Evolutionary conservation across 768 basidiomycete genomes (phyloP), one percentile per base, ranked within the genome.

Genomic region (Macrocybe gigantea): DNA sequence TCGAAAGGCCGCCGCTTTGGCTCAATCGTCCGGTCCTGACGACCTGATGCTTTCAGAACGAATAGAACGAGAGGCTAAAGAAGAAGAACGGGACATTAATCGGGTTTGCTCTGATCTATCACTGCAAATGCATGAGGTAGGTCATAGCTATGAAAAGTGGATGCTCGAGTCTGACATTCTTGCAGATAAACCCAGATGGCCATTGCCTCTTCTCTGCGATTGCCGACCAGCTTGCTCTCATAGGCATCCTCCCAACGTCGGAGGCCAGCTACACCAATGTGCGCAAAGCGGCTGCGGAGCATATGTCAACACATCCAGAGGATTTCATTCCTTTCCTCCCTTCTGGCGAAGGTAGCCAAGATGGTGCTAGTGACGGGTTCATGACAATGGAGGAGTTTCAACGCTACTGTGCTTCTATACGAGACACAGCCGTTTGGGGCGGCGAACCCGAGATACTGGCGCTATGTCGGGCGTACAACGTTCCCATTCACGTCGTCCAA

Each of bases 361-460:
- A 77, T 12, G 66, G 68, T 1, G 87, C 82, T 12, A 72, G 71
- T 13, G 77, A 81, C 37, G 92, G 89, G 3, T 56, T 92, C 7
- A 93, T 97, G 83, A 78, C 72, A 8, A 72, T 68, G 14, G 60
- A 64, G 38, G 73, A 83, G 58, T 92, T 88, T 56, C 68, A 77
- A 43, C 67, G 69, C 46, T 98, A 99, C 62, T 96, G 93, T 61
- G 64, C 68, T 48, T 72, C 76, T 8, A 83, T 99, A 30, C 82
- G 82, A 37, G 75, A 85, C 61, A 94, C 93, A 15, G 85, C 82
- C n/a, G 78, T 83, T 31, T 98, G 96, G 96, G 96, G 96, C 42
- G 95, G 96, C 33, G 93, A 98, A 68, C 94, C 93, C 6, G 96
- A 98, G 75, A 93, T 99, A 32, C 75, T 88, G 56, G 96, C 96